These are phyloP conservation scores for Viridothelium virens DNA, from an alignment of 495 filamentous ascomycete species.

Conservation along the genomic window DNA sequence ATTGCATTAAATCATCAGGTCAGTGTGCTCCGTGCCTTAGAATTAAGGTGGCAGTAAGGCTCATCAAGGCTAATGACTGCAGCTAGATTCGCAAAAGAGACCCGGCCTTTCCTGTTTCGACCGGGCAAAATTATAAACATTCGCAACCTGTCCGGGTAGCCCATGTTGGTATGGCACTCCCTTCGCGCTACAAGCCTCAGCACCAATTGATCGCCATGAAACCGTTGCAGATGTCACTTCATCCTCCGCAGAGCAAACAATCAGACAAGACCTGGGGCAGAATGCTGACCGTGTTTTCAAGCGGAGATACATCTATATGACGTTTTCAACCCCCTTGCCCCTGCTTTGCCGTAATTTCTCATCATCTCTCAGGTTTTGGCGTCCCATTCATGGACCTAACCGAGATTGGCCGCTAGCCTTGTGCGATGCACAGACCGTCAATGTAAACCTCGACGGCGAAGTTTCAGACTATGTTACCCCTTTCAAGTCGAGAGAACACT, in stretches of 20 bases:
- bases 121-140: background rate
- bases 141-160: background rate
- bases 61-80: background rate
- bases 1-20: background rate
- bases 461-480: background rate
- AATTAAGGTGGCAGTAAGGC: background rate
- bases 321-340: background rate
- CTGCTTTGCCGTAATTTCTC: background rate
- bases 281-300: background rate
- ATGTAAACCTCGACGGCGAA: background rate
- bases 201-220: background rate
- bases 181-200: background rate
- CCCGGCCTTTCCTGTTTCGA: background rate
- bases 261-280: background rate
- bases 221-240: background rate
- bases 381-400: background rate
- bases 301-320: background rate
- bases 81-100: background rate
- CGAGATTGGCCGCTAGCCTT: constrained; percentile 1
- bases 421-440: background rate
- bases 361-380: background rate
- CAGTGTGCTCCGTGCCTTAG: background rate
- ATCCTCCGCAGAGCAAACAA: background rate
- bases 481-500: background rate
- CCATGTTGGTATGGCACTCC: background rate